Evolutionary conservation across 2,329 filamentous ascomycete species (phyloP).

Genomic region (Dactylonectria estremocensis): DNA sequence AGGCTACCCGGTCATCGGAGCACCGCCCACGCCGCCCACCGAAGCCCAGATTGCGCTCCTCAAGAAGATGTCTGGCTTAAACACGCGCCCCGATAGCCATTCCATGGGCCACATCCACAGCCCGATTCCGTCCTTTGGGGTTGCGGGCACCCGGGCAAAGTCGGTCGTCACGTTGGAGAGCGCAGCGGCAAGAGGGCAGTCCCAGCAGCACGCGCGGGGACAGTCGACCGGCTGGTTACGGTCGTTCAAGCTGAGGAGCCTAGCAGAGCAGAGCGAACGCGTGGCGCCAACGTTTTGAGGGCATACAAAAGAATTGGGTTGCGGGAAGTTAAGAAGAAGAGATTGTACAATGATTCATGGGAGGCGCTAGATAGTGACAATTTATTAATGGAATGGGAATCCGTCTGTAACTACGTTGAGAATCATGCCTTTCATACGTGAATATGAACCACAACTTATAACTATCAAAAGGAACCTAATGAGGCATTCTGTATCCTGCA

Average conservation of each 20-base stretch:
- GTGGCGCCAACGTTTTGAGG: conserved; percentile 3
- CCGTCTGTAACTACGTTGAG: too few relatives aligned
- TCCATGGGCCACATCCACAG: conserved; percentile 23
- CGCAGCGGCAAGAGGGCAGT: conserved; percentile 22
- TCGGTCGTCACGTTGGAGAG: conserved; percentile 20
- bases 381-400: too few relatives aligned
- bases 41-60: conserved; percentile 15
- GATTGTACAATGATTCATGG: too few relatives aligned
- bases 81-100: conserved; percentile 16
- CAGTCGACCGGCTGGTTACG: conserved; percentile 32
- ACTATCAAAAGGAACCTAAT: too few relatives aligned
- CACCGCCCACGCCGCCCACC: conserved; percentile 6
- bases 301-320: too few relatives aligned
- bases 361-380: too few relatives aligned
- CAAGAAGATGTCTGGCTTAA: conserved; percentile 28
- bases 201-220: conserved; percentile 4
- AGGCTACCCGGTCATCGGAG: neutral
- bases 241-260: conserved; percentile 40
- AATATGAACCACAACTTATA: too few relatives aligned
- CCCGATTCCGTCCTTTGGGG: conserved; percentile 1
- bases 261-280: conserved; percentile 27
- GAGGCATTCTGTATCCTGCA: too few relatives aligned
- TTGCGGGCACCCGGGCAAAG: conserved; percentile 5
- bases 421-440: too few relatives aligned
- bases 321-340: too few relatives aligned